Percentiles rank a stretch among this genome's conserved stretches.
These are phyloP conservation scores for Helianthus annuus DNA, from an alignment of 129 eudicot species.

Conservation along the genomic window DNA sequence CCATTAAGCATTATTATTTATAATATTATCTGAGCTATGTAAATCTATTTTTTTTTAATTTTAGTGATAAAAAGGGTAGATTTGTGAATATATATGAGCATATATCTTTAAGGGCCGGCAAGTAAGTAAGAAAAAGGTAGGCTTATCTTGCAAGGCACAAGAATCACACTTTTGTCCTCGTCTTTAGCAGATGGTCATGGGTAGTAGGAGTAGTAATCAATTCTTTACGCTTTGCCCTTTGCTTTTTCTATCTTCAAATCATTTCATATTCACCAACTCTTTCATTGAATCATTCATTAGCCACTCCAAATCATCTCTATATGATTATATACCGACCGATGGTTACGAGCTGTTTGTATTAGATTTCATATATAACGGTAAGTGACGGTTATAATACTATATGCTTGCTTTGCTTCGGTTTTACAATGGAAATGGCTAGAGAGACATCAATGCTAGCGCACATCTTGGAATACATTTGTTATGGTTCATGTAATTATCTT, in stretches of 20 bases:
- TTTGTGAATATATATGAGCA: constrained; percentile 17
- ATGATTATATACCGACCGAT: neutral
- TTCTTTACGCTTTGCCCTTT: constrained; percentile 37
- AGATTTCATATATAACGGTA: neutral
- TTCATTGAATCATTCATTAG: constrained; percentile 16
- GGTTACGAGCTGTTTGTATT: neutral
- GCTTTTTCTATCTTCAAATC: constrained; percentile 42
- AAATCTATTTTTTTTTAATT: neutral
- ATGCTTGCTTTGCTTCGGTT: neutral
- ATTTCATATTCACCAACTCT: constrained; percentile 29
- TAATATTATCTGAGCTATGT: neutral
- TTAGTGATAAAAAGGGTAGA: constrained; percentile 11
- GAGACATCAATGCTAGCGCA: neutral
- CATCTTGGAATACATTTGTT: neutral
- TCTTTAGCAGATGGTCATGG: constrained; percentile 29
- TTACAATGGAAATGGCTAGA: too few species aligned
- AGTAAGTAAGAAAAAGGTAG: constrained; percentile 29
- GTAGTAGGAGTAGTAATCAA: constrained; percentile 26
- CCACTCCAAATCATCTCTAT: neutral
- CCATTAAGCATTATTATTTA: neutral
- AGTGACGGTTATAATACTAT: neutral
- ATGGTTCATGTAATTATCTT: neutral
- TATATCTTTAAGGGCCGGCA: constrained; percentile 21
- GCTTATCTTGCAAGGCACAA: constrained; percentile 55
- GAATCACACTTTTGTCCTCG: constrained; percentile 43